phyloP scores from a whole-genome alignment of 305 asterid species.

The Fraxinus paxiana region DNA sequence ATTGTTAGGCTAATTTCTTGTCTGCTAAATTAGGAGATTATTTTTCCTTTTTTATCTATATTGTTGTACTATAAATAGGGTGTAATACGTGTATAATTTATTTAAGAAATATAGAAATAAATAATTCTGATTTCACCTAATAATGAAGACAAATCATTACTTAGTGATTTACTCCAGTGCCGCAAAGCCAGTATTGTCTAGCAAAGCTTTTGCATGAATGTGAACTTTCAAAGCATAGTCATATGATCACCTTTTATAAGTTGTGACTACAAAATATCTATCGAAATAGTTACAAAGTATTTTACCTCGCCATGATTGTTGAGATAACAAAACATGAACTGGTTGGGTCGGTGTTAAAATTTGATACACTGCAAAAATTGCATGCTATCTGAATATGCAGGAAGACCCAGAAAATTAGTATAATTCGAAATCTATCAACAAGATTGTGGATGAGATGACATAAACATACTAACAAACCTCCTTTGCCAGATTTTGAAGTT shows the following conservation, averaged over 20 bases:
- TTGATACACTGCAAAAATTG: constrained; percentile 44
- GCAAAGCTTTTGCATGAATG: constrained; percentile 18
- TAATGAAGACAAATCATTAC: constrained; percentile 10
- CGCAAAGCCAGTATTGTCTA: constrained; percentile 18
- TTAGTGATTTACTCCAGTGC: constrained; percentile 14
- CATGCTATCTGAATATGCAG: constrained; percentile 41
- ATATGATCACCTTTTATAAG: constrained; percentile 18
- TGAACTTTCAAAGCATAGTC: constrained; percentile 8
- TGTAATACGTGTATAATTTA: no score
- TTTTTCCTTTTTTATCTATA: no score
- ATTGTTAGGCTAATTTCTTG: no score
- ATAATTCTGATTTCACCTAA: background rate
- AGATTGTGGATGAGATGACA: background rate
- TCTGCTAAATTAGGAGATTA: no score
- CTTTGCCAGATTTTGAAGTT: constrained; percentile 50
- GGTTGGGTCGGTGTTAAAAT: constrained; percentile 46
- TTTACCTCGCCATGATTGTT: constrained; percentile 70
- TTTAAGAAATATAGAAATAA: no score
- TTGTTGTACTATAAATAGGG: no score
- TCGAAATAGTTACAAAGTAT: constrained; percentile 15
- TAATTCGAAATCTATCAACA: constrained; percentile 2
- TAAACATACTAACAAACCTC: constrained; percentile 41
- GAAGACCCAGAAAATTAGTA: constrained; percentile 3
- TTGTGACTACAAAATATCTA: constrained; percentile 6
- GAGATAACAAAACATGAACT: constrained; percentile 43